These are phyloP conservation scores for Barnettozyma sucrosica DNA, from an alignment of 805 yeast species.

Conservation along the genomic window DNA sequence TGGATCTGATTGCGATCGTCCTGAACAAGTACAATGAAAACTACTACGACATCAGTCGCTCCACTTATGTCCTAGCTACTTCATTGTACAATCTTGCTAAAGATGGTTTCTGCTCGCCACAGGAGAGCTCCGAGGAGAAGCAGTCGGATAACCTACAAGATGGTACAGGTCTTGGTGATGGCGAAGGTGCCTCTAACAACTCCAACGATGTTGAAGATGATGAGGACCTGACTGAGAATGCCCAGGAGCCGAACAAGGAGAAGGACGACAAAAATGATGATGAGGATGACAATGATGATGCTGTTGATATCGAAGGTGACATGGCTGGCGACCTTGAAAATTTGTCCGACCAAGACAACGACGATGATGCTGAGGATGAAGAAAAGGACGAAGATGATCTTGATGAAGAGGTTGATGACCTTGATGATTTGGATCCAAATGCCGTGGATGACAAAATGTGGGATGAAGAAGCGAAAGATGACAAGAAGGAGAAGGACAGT, in stretches of 20 bases:
- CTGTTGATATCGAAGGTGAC: slow-evolving; percentile 92
- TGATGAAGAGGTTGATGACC: slow-evolving; percentile 85
- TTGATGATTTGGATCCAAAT: slow-evolving; percentile 88
- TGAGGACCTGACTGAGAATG: slow-evolving; percentile 71
- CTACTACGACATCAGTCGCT: slow-evolving; percentile 52
- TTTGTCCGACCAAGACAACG: slow-evolving; percentile 58
- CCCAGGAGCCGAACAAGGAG: slow-evolving; percentile 69
- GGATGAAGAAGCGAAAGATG: slow-evolving; percentile 84
- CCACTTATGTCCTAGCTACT: slow-evolving; percentile 52
- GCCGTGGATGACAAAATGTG: slow-evolving; percentile 97
- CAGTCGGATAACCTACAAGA: slow-evolving; percentile 65
- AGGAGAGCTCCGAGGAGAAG: slow-evolving; percentile 58
- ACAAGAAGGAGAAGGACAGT: slow-evolving; percentile 75
- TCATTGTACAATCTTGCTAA: slow-evolving; percentile 57
- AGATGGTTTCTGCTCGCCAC: slow-evolving; percentile 91
- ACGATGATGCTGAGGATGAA: slow-evolving; percentile 46
- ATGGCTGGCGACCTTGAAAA: slow-evolving; percentile 94
- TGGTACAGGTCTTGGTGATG: slow-evolving; percentile 93
- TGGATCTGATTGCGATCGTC: slow-evolving; percentile 39
- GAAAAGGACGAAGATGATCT: slow-evolving; percentile 65
- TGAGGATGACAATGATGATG: slow-evolving; percentile 77
- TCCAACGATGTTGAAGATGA: slow-evolving; percentile 87
- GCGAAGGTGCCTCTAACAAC: slow-evolving; percentile 77
- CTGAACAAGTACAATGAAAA: slow-evolving; percentile 39
- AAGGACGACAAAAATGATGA: slow-evolving; percentile 58